These are phyloP conservation scores for Chytriomyces sp. DNA, from an alignment of 192 early-diverging fungal species.

Conservation along the genomic window DNA sequence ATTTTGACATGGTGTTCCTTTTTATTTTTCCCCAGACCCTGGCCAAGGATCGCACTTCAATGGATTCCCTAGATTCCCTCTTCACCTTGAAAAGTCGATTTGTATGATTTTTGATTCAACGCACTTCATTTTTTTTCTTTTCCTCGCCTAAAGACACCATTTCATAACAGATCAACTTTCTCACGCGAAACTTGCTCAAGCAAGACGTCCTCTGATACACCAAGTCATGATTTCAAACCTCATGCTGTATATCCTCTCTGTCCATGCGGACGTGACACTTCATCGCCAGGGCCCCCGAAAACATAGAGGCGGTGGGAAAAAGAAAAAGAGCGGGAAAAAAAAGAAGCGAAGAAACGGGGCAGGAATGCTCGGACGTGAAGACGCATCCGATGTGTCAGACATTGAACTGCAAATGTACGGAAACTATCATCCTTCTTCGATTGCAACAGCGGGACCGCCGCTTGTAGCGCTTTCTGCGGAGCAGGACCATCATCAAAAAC, in stretches of 20 bases:
- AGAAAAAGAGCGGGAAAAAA: conserved; percentile 21
- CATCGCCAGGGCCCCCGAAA: conserved; percentile 46
- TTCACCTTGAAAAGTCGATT: conserved; percentile 38
- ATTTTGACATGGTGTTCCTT: neutral
- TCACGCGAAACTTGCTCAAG: conserved; percentile 57
- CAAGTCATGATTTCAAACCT: conserved; percentile 59
- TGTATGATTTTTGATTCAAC: conserved; percentile 10
- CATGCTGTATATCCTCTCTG: conserved; percentile 60
- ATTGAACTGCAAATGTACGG: neutral
- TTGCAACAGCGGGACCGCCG: neutral
- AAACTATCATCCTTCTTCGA: neutral
- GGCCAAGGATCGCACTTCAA: conserved; percentile 10
- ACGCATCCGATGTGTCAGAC: neutral
- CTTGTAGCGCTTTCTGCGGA: neutral
- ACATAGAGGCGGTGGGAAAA: conserved; percentile 31
- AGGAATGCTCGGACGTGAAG: neutral
- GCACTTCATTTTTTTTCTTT: neutral
- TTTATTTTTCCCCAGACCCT: neutral
- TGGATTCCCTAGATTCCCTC: conserved; percentile 31
- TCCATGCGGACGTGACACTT: conserved; percentile 59
- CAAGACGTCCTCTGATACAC: conserved; percentile 47
- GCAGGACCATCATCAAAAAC: neutral
- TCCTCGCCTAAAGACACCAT: neutral
- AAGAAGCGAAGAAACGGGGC: neutral
- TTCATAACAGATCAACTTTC: conserved; percentile 41